Evolutionary conservation across 768 basidiomycete genomes (phyloP).

Genomic region (Hericium coralloides): DNA sequence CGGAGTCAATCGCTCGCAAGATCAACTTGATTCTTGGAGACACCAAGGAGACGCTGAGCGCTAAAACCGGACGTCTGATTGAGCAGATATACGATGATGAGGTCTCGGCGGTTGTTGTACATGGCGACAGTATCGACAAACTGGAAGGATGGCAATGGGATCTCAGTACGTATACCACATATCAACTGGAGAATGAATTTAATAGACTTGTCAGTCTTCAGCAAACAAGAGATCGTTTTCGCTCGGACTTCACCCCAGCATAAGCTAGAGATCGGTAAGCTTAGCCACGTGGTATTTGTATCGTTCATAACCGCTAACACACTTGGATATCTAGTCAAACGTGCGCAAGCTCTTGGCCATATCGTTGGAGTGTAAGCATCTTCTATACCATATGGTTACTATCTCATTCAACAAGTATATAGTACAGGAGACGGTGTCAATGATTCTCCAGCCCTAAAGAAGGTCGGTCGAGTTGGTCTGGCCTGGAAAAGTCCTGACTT

Average conservation of each 20-base stretch:
- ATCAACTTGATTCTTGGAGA: conserved; percentile 63
- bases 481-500: neutral
- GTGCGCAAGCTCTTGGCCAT: conserved; percentile 60
- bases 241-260: conserved; percentile 66
- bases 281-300: neutral
- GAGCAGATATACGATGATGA: conserved; percentile 64
- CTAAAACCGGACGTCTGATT: conserved; percentile 42
- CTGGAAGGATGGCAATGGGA: conserved; percentile 72
- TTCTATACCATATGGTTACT: too few relatives aligned
- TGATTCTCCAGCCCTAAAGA: conserved; percentile 59
- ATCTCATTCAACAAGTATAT: too few relatives aligned
- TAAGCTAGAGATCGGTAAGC: conserved; percentile 61
- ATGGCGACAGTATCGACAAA: conserved; percentile 58
- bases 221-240: conserved; percentile 63
- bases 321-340: conserved; percentile 40
- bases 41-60: conserved; percentile 51
- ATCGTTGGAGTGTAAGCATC: conserved; percentile 71
- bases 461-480: neutral
- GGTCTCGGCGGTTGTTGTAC: conserved; percentile 55
- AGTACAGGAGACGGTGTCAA: conserved; percentile 72
- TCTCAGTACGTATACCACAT: conserved; percentile 38
- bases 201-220: conserved; percentile 49
- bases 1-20: conserved; percentile 66
- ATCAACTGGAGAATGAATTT: neutral
- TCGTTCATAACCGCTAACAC: neutral